Base-by-base conservation (phyloP, 1,139 yeast species). In the Suhomyces anneliseae region DNA sequence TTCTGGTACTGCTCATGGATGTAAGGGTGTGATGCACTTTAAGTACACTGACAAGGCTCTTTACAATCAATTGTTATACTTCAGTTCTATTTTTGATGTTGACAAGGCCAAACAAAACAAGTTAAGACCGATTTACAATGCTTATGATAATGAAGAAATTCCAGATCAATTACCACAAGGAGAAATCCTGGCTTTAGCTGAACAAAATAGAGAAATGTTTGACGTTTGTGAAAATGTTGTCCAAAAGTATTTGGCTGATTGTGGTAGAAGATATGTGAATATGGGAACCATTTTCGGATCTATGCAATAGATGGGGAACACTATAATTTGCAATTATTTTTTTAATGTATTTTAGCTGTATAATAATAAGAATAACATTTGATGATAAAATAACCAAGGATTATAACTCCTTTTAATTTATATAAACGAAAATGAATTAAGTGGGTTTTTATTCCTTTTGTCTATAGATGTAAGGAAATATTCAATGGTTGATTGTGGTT, bases 231-330 rank as follows among this genome's bases (percentile, higher is more conserved):
- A 80, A 43, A 71, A 72, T n/a, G 85, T 90, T 7, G 86, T 88
- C 1, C 81, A 82, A 53, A 85, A 85, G 65, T 93, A 93, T 58
- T 70, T 93, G 59, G 74, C 75, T 45, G 88, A 88, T 54, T 88
- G 95, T 68, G 98, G 97, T 10, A 85, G 97, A 57, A 79, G 97
- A 45, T 92, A 85, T 65, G 97, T 93, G 39, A 90, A 90, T 61
- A 85, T 93, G 90, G 85, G 85, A 8, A 74, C 82, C 34, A 85
- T 90, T 34, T 93, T 93, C 65, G 87, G 82, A 44, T 82, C 82
- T 47, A 72, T 77, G 79, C 32, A 38, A 32, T 39, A 38, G 27
- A 33, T 31, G n/a, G 11, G 33, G 15, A 10, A 29, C 32, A 7
- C 9, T 29, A 24, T 11, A 36, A 11, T 10, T 40, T 24, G 12